Conservation (phyloP, 2,329 filamentous ascomycete genomes). For the Trichoderma aggressivum region DNA sequence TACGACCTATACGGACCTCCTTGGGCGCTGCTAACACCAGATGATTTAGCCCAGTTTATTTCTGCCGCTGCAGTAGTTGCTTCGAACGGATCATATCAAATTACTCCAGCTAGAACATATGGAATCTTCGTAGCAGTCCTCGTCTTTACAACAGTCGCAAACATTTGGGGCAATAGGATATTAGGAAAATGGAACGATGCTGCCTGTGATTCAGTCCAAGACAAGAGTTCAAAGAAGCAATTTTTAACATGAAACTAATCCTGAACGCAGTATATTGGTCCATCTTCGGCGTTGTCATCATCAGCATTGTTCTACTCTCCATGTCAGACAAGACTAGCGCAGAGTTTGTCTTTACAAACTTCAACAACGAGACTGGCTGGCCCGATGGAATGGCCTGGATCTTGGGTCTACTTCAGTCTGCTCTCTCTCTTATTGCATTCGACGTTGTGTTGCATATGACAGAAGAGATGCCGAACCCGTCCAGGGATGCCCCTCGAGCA, state of each 20-base stretch:
- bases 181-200: conserved; percentile 7
- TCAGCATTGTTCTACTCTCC: conserved; percentile 5
- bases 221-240: neutral
- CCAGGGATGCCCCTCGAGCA: neutral
- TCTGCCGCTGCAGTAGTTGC: conserved; percentile 9
- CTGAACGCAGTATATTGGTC: conserved; percentile 1
- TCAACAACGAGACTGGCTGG: conserved; percentile 12
- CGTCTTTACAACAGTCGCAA: conserved; percentile 6
- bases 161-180: conserved; percentile 10
- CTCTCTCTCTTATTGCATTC: conserved; percentile 6
- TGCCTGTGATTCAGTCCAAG: neutral
- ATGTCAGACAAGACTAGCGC: conserved; percentile 13
- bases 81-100: conserved; percentile 6
- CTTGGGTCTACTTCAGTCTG: conserved; percentile 4
- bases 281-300: neutral
- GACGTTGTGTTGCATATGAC: conserved; percentile 7
- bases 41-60: neutral
- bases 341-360: conserved; percentile 9
- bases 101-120: neutral
- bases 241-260: neutral
- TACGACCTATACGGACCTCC: neutral
- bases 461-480: conserved; percentile 8
- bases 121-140: conserved; percentile 8
- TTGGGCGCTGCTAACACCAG: neutral
- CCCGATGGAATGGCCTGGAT: conserved; percentile 12